Evolutionary conservation across 164 flowering plant species (phyloP), one percentile per base, ranked within the genome.

Genomic region (Kingdonia uniflora): DNA sequence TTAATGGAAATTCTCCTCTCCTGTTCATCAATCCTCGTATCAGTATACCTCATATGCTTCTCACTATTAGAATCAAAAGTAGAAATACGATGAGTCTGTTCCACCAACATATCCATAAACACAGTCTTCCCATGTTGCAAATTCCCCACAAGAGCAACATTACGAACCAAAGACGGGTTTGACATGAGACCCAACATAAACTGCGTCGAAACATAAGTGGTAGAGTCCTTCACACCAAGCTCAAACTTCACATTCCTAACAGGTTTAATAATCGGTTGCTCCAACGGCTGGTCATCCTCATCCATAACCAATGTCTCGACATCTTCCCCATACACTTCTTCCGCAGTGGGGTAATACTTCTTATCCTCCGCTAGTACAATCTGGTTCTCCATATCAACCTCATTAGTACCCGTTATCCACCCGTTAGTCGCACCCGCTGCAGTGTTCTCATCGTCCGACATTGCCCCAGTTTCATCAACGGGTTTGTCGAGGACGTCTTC

Each of bases 41-140:
- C 99, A 0, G 99, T 94, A 64, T 94, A 94, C 62, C 96, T 80
- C 90, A 83, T 82, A 60, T 89, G 99, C 73, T 82, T 89, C 81
- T 94, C 99, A 63, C 87, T 85, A 14, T 80, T 66, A 13, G 66
- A 42, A 71, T 87, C 92, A 64, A 94, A 94, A 0, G 99, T 89
- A 0, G 86, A 74, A 40, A 83, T 79, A 44, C 76, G 85, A 56
- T 94, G 99, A 1, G 99, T 94, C 69, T 94, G 99, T 74, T 94
- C 99, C 51, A 94, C 80, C 68, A 94, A 56, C 99, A 94, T 94
- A 67, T 94, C 99, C 99, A 94, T 87, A 58, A 94, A 87, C 13
- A 87, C 60, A 0, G 96, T 94, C 73, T 94, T 94, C 56, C 99
- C 99, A 49, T 85, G 91, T 10, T 89, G 99, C 17, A 94, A 37